phyloP scores from a whole-genome alignment of 352 stramenopile genomes.

The Globisporangium acanthophoron region DNA sequence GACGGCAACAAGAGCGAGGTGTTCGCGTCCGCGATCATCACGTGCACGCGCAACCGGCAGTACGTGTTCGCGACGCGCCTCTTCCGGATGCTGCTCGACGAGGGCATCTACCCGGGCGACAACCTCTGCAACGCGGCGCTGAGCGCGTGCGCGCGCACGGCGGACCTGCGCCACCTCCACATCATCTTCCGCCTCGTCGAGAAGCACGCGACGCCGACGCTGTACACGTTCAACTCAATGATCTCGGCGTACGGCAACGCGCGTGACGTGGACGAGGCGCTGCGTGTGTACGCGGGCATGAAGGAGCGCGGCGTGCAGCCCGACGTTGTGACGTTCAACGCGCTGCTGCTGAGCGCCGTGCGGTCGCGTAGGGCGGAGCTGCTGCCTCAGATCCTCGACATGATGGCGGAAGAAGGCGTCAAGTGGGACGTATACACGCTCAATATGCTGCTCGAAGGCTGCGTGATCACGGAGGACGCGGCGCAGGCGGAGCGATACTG shows the following conservation, averaged over 20 bases:
- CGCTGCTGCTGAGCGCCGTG: constrained; percentile 50
- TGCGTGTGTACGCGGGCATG: constrained; percentile 51
- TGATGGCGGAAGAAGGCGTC: constrained; percentile 36
- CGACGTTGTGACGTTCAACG: constrained; percentile 67
- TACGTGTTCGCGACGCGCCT: constrained; percentile 51
- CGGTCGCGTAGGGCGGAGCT: constrained; percentile 47
- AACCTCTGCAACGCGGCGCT: constrained; percentile 70
- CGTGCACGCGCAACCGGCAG: constrained; percentile 66
- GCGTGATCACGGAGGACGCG: constrained; percentile 33
- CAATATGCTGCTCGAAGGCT: constrained; percentile 70
- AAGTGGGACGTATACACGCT: constrained; percentile 76
- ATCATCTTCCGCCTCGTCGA: constrained; percentile 65
- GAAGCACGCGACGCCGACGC: constrained; percentile 41
- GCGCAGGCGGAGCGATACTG: constrained; percentile 53
- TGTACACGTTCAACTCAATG: constrained; percentile 82
- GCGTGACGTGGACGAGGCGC: constrained; percentile 51
- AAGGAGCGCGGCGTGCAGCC: constrained; percentile 24
- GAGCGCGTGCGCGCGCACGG: constrained; percentile 58
- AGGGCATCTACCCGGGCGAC: constrained; percentile 61
- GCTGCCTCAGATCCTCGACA: constrained; percentile 44
- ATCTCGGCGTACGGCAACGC: constrained; percentile 78
- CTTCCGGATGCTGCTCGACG: constrained; percentile 59
- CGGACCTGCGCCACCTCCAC: constrained; percentile 48
- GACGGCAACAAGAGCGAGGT: constrained; percentile 53
- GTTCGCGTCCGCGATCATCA: constrained; percentile 72